Evolutionary conservation across 2,329 filamentous ascomycete genomes (phyloP), one percentile per base, ranked within the genome.

Genomic region (Scopulariopsis brevicaulis): DNA sequence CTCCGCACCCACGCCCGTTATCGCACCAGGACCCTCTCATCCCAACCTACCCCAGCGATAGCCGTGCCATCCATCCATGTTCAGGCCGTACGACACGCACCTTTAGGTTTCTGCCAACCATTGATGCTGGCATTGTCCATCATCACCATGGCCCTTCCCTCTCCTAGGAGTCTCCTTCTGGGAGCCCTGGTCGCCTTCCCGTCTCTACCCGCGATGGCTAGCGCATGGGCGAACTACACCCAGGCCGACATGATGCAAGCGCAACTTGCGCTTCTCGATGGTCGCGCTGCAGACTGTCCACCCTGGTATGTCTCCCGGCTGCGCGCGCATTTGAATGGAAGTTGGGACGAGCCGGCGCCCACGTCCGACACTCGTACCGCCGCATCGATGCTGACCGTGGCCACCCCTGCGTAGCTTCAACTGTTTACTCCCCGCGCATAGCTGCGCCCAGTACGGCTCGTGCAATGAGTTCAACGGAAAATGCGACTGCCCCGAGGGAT

Each of bases 401-500:
- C 7, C 32, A 18, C 50, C 24, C 15, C 20, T 65, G 40, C 18
- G 40, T 63, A 93, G 94, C 77, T 99, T 99, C 80, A 97, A 99
- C 81, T 99, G 94, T 75, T 88, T 96, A 59, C 82, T 99, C 18
- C 92, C 94, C 32, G 90, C 89, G 62, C 95, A 96, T 71, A 85
- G 84, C 62, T 99, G 94, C 71, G 85, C 89, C 62, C 94, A 99
- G 73, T 99, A 88, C 69, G 88, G 91, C 40, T 80, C 84, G 37
- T 99, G 94, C 72, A 95, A 94, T 71, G 84, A 87, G 66, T 91
- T 85, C 67, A 96, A 90, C 66, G 94, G 94, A 55, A 92, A 95
- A 77, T 99, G 94, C 74, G 82, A 86, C 60, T 99, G 94, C 70
- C 92, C 93, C 10, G 80, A 90, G 20, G 94, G 94, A 40, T 99